Evolutionary conservation across 441 rosid species (phyloP).

Genomic region (Euphorbia celastroides): DNA sequence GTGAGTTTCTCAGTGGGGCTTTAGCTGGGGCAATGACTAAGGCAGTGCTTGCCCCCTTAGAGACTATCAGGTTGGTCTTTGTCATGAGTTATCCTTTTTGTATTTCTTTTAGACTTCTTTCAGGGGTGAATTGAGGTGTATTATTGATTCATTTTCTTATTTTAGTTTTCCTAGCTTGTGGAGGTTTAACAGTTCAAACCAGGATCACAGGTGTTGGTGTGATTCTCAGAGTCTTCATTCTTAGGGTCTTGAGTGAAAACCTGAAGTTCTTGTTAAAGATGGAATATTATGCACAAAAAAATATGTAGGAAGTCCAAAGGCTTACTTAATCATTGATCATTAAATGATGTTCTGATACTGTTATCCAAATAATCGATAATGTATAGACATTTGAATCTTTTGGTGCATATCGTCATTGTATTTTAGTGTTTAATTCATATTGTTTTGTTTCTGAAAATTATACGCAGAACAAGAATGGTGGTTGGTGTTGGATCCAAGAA

Average conservation of each 20-base stretch:
- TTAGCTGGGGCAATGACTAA: conserved; percentile 97
- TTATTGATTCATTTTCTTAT: not conserved
- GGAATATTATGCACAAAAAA: not conserved
- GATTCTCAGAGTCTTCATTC: not conserved
- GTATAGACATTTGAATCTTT: not conserved
- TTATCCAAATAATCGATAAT: not conserved
- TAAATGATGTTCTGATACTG: not conserved
- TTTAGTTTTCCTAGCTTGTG: not conserved
- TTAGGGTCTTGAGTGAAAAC: not conserved
- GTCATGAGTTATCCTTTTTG: not conserved
- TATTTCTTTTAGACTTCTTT: not conserved
- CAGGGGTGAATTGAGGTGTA: not conserved
- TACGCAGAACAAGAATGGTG: conserved; percentile 87
- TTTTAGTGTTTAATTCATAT: not conserved
- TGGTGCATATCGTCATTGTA: not conserved
- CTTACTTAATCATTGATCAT: not conserved
- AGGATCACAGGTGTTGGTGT: not conserved
- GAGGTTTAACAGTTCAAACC: not conserved
- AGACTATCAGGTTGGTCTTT: conserved; percentile 71
- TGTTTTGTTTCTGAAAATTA: conserved; percentile 12
- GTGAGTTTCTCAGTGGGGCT: conserved; percentile 96
- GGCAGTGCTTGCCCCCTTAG: conserved; percentile 96
- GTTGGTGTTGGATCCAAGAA: conserved; percentile 91
- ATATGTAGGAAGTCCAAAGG: not conserved
- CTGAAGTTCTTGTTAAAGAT: not conserved